These are phyloP conservation scores for Colletotrichum chrysophilum DNA, from an alignment of 2,329 filamentous ascomycete genomes.

Conservation along the genomic window DNA sequence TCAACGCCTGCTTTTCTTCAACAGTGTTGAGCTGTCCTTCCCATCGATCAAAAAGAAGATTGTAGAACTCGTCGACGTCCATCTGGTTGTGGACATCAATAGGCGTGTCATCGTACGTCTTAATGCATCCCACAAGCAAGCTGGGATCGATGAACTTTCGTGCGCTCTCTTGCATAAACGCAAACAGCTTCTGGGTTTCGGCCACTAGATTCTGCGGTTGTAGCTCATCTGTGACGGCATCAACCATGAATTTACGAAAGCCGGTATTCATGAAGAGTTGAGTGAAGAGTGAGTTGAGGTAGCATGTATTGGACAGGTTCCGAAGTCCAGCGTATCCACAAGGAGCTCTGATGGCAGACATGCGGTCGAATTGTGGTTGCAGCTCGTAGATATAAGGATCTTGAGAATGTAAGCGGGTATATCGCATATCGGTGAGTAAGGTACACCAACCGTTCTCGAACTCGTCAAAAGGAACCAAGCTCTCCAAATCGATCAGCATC, in stretches of 20 bases:
- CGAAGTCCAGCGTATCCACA: slow-evolving; percentile 88
- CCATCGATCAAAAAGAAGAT: slow-evolving; percentile 88
- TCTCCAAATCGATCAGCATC: slow-evolving; percentile 57
- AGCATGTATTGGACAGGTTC: slow-evolving; percentile 96
- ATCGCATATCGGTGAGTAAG: not conserved
- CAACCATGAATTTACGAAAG: slow-evolving; percentile 85
- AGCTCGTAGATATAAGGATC: slow-evolving; percentile 67
- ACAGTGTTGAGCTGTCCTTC: slow-evolving; percentile 77
- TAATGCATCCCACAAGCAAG: slow-evolving; percentile 75
- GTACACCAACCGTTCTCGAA: slow-evolving; percentile 2
- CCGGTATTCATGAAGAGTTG: slow-evolving; percentile 95
- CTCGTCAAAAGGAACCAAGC: slow-evolving; percentile 50
- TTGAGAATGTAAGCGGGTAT: slow-evolving; percentile 13
- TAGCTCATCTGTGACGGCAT: slow-evolving; percentile 60
- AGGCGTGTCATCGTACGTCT: slow-evolving; percentile 78
- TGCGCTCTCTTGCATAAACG: slow-evolving; percentile 83
- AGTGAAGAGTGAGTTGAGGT: slow-evolving; percentile 91
- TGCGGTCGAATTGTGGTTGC: slow-evolving; percentile 66
- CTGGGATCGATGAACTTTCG: slow-evolving; percentile 76
- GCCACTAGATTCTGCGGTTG: slow-evolving; percentile 71
- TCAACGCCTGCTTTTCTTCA: slow-evolving; percentile 74
- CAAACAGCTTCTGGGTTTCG: slow-evolving; percentile 83
- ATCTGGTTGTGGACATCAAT: slow-evolving; percentile 93
- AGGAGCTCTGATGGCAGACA: slow-evolving; percentile 71
- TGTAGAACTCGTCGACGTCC: slow-evolving; percentile 99